Evolutionary conservation across 2,329 filamentous ascomycete genomes (phyloP), one percentile per base, ranked within the genome.

Genomic region (Exserohilum rostratum): DNA sequence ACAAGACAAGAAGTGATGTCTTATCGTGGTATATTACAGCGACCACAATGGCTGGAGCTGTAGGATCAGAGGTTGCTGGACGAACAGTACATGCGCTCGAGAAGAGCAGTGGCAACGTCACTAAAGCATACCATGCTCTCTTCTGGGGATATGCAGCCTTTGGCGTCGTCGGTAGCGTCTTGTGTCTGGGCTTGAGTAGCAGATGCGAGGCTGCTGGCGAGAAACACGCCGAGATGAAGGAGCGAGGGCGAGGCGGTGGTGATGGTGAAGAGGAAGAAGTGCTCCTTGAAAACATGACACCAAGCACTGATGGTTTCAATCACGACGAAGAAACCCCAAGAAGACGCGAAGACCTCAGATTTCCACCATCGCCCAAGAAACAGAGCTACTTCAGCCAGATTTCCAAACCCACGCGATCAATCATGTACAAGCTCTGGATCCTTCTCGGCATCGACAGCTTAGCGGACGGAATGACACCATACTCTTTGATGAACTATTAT

Each of bases 341-440:
- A 13, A 53, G 58, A 42, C 45, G 27, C 9, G 53, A 62, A 13
- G 67, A 73, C 34, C 58, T 61, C 37, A 46, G 55, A 20, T 27
- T 50, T 2, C 30, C 37, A 6, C 49, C 48, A 13, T 54, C 56
- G 10, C 49, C 50, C 10, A 62, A 74, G 71, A 60, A 78, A 71
- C 60, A 62, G 45, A 62, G 62, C 30, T 72, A 70, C 50, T 73
- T 89, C 35, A 66, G 66, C 31, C 72, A 84, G 56, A 87, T 89
- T 46, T 88, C 86, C 0, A 69, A 74, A 1, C 74, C 81, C 12
- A 87, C 86, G 0, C 79, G 82, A 11, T 78, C 77, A 1, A 79
- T 85, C 64, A 87, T 89, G 81, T 84, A 83, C 70, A 84, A 84
- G 46, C 76, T 89, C 3, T 89, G 86, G 85, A 82, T 87, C 54